These are phyloP conservation scores for Sclerotinia minor DNA, from an alignment of 2,329 filamentous ascomycete species.

Conservation along the genomic window DNA sequence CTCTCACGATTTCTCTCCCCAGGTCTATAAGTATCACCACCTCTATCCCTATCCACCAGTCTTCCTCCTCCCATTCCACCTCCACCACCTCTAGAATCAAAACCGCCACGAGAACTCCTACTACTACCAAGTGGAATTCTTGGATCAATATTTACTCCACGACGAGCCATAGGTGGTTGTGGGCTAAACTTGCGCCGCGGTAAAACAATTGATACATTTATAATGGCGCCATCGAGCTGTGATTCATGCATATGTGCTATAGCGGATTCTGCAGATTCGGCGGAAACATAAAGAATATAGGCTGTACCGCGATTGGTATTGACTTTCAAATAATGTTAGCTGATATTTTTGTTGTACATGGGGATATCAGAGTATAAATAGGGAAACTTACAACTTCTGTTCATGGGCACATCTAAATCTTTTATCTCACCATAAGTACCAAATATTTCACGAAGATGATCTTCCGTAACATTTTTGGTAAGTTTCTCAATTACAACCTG, in stretches of 20 bases:
- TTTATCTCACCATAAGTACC: slow-evolving; percentile 81
- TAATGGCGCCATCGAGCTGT: slow-evolving; percentile 51
- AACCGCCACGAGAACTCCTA: slow-evolving; percentile 32
- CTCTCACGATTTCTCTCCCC: slow-evolving; percentile 13
- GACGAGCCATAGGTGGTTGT: slow-evolving; percentile 70
- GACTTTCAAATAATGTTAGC: slow-evolving; percentile 53
- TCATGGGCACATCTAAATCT: slow-evolving; percentile 87
- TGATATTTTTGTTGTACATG: slow-evolving; percentile 20
- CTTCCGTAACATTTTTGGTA: slow-evolving; percentile 90
- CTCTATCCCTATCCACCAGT: slow-evolving; percentile 16
- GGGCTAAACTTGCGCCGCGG: slow-evolving; percentile 66
- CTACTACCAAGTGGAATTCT: slow-evolving; percentile 41
- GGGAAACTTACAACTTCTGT: slow-evolving; percentile 68
- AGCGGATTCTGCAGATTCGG: slow-evolving; percentile 79
- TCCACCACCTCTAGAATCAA: slow-evolving; percentile 3
- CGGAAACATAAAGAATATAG: slow-evolving; percentile 80
- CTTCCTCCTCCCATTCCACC: slow-evolving; percentile 28
- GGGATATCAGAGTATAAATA: neutral
- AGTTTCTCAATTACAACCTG: slow-evolving; percentile 91
- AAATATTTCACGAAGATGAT: slow-evolving; percentile 89
- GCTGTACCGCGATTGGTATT: slow-evolving; percentile 90
- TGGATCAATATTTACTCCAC: slow-evolving; percentile 60
- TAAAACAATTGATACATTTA: slow-evolving; percentile 43
- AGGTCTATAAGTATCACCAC: slow-evolving; percentile 18
- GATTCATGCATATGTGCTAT: slow-evolving; percentile 98